Evolutionary conservation across 2,329 filamentous ascomycete genomes (phyloP).

Genomic region (Penicillium sp.): DNA sequence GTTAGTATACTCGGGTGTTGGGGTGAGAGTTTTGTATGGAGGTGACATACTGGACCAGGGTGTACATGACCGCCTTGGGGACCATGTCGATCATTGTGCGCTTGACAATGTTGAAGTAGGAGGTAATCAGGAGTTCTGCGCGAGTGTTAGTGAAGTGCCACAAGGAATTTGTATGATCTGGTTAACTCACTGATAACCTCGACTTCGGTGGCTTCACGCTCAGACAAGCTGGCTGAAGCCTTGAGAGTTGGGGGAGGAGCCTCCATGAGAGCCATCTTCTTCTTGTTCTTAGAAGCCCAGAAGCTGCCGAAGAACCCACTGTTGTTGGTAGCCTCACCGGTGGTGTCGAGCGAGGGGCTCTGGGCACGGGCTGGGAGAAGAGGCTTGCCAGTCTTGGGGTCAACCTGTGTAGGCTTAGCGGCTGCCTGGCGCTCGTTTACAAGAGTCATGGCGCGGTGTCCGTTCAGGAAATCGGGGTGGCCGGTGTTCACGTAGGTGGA

Average conservation of each 20-base stretch:
- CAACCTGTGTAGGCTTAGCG: conserved; percentile 87
- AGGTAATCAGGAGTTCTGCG: conserved; percentile 86
- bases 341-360: conserved; percentile 68
- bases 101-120: conserved; percentile 97
- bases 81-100: conserved; percentile 99
- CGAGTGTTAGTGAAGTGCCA: conserved; percentile 14
- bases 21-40: no score
- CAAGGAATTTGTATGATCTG: not conserved
- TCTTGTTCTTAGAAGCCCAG: conserved; percentile 99
- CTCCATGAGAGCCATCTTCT: conserved; percentile 99
- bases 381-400: conserved; percentile 97
- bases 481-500: conserved; percentile 97
- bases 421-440: conserved; percentile 84
- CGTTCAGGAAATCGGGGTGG: conserved; percentile 96
- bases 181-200: conserved; percentile 86
- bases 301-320: conserved; percentile 96
- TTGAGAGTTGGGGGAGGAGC: conserved; percentile 88
- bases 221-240: conserved; percentile 87
- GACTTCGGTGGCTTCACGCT: conserved; percentile 92
- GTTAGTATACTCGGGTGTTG: conserved; percentile 10
- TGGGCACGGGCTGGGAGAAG: conserved; percentile 76
- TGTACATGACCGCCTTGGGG: conserved; percentile 98
- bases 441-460: conserved; percentile 94
- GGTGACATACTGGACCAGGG: conserved; percentile 78
- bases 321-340: conserved; percentile 55